phyloP scores from a whole-genome alignment of 495 filamentous ascomycete genomes.

The Aspergillus diversus region DNA sequence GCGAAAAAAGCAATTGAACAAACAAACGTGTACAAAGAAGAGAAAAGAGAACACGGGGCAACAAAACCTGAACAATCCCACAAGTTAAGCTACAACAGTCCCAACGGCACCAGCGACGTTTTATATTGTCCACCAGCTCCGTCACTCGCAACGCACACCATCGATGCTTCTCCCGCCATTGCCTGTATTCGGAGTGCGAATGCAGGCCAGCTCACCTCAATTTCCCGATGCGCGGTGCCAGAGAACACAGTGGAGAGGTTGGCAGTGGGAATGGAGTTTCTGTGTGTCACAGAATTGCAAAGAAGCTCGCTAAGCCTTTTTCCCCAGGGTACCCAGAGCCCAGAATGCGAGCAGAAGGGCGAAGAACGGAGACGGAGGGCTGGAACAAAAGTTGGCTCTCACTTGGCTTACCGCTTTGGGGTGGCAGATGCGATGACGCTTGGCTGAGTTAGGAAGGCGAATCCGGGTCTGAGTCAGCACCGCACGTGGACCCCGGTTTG shows the following conservation, averaged over 20 bases:
- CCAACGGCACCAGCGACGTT: not conserved
- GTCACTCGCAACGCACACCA: not conserved
- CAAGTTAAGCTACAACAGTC: too few relatives aligned
- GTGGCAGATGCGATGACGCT: too few relatives aligned
- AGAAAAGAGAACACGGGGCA: too few relatives aligned
- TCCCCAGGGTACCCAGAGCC: not conserved
- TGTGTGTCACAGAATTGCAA: not conserved
- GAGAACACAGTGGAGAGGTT: not conserved
- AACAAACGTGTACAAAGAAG: too few relatives aligned
- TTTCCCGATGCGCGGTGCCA: not conserved
- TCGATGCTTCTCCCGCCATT: not conserved
- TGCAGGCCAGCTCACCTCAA: not conserved
- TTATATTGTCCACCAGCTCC: not conserved
- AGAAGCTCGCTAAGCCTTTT: conserved; percentile 2
- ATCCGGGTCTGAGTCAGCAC: too few relatives aligned
- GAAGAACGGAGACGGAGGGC: too few relatives aligned
- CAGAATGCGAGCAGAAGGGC: too few relatives aligned
- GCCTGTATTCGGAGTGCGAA: not conserved
- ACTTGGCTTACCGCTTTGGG: too few relatives aligned
- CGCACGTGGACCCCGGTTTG: too few relatives aligned
- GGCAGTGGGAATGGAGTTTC: not conserved
- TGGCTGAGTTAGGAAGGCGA: too few relatives aligned
- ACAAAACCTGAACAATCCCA: too few relatives aligned
- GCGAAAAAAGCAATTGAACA: too few relatives aligned
- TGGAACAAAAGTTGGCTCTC: not conserved